Evolutionary conservation across 257 asterid genomes (phyloP).

Genomic region (Rhazya stricta): DNA sequence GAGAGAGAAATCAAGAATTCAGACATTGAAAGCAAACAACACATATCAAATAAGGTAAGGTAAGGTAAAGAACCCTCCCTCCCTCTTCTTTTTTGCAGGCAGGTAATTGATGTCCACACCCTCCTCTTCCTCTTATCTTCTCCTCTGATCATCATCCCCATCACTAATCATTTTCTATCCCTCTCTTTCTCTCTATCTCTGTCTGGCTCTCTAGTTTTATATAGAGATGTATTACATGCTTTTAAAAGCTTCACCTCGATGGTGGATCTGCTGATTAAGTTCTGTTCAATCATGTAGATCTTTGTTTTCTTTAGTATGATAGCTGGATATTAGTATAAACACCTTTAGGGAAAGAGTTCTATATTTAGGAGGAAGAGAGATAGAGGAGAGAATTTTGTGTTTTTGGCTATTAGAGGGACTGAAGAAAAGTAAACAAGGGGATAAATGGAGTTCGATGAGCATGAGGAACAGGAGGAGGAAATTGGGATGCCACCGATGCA

Average conservation of each 20-base stretch:
- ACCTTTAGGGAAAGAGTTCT: neutral
- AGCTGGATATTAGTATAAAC: neutral
- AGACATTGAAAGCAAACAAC: slow-evolving; percentile 13
- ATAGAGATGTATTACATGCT: slow-evolving; percentile 2
- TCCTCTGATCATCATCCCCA: slow-evolving; percentile 37
- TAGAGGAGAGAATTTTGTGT: neutral
- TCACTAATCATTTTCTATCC: slow-evolving; percentile 23
- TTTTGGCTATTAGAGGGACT: neutral
- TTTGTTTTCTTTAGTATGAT: neutral
- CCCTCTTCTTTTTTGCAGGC: slow-evolving; percentile 10
- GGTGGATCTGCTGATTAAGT: slow-evolving; percentile 19
- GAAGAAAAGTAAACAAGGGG: neutral
- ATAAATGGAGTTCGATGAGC: slow-evolving; percentile 38
- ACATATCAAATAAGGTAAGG: slow-evolving; percentile 1
- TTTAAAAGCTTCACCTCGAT: neutral
- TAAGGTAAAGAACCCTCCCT: slow-evolving; percentile 1
- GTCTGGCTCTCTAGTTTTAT: neutral
- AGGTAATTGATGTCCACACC: slow-evolving; percentile 49
- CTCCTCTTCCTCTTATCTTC: slow-evolving; percentile 38
- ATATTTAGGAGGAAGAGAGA: neutral
- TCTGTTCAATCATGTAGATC: slow-evolving; percentile 23
- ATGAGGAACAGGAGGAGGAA: slow-evolving; percentile 34
- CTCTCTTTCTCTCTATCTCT: neutral
- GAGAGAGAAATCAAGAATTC: neutral
- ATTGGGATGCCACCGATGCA: slow-evolving; percentile 13